Conservation (phyloP, 352 stramenopile genomes). For the Elongisporangium anandrum region DNA sequence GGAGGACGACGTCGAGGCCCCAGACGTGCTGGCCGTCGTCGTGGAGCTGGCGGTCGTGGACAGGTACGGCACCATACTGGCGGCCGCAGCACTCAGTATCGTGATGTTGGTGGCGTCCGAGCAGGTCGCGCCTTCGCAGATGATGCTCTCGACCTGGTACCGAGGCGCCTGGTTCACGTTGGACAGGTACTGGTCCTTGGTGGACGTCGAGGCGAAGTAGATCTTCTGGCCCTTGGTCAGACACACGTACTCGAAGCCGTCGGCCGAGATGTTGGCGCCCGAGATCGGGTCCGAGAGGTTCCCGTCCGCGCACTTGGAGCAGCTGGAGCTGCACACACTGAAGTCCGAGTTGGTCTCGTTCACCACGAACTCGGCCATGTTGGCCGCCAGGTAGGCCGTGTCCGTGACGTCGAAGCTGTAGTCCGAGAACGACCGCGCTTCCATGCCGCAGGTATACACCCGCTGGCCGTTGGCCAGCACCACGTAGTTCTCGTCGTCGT, state of each 20-base stretch:
- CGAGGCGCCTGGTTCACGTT: slow-evolving; percentile 51
- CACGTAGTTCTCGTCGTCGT: slow-evolving; percentile 67
- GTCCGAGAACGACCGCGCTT: slow-evolving; percentile 27
- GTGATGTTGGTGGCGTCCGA: slow-evolving; percentile 57
- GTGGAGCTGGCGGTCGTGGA: slow-evolving; percentile 17
- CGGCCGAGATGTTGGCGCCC: slow-evolving; percentile 38
- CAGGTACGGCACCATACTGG: slow-evolving; percentile 19
- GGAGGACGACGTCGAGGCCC: slow-evolving; percentile 7
- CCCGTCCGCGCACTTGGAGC: slow-evolving; percentile 35
- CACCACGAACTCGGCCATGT: slow-evolving; percentile 56
- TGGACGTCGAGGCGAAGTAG: slow-evolving; percentile 73
- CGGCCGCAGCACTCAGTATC: slow-evolving; percentile 40
- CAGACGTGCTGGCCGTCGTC: slow-evolving; percentile 8
- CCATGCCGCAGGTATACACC: slow-evolving; percentile 80
- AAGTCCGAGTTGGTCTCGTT: slow-evolving; percentile 38
- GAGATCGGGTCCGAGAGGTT: slow-evolving; percentile 56
- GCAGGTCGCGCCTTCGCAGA: slow-evolving; percentile 50
- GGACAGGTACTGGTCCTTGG: slow-evolving; percentile 56
- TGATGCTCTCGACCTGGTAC: slow-evolving; percentile 46
- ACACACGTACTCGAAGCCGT: slow-evolving; percentile 72
- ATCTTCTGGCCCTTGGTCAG: slow-evolving; percentile 78
- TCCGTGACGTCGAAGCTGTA: slow-evolving; percentile 64
- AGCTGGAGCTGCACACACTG: slow-evolving; percentile 26
- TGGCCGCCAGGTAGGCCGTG: slow-evolving; percentile 65
- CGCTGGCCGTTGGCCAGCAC: slow-evolving; percentile 52